Conservation (phyloP, 257 asterid species). For the Plantago major region DNA sequence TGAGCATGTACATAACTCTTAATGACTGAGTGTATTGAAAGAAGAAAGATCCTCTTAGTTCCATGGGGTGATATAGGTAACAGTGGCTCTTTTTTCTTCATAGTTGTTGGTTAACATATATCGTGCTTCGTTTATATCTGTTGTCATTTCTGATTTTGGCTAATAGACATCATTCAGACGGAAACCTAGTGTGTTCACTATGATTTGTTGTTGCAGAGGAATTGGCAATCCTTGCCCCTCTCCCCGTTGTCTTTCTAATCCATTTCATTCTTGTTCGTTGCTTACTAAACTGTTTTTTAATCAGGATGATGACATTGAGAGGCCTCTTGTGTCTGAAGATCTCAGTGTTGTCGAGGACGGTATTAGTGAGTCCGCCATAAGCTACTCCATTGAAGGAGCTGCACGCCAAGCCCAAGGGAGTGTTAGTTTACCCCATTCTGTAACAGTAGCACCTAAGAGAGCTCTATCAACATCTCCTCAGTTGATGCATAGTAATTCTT, state of each 20-base stretch:
- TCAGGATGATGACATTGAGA: constrained; percentile 80
- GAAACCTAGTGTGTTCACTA: neutral
- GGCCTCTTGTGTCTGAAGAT: constrained; percentile 84
- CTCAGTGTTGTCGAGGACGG: constrained; percentile 36
- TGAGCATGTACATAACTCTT: neutral
- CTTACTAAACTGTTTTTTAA: constrained; percentile 15
- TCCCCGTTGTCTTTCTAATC: neutral
- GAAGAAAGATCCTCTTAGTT: constrained; percentile 1
- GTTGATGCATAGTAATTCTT: constrained; percentile 50
- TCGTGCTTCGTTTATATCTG: neutral
- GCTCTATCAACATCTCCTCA: constrained; percentile 44
- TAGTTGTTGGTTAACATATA: too few relatives aligned
- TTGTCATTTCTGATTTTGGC: neutral
- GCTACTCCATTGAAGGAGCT: constrained; percentile 34
- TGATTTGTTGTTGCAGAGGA: neutral
- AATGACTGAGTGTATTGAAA: neutral
- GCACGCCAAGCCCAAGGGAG: constrained; percentile 37
- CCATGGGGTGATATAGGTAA: too few relatives aligned
- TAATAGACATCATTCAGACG: neutral
- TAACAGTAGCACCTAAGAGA: constrained; percentile 45
- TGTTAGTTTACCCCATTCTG: constrained; percentile 37
- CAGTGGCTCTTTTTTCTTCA: too few relatives aligned
- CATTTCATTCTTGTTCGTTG: constrained; percentile 19
- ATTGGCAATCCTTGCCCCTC: neutral
- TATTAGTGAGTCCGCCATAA: constrained; percentile 39